These are phyloP conservation scores for Xylariaceae sp. DNA, from an alignment of 2,329 filamentous ascomycete species.

Conservation along the genomic window DNA sequence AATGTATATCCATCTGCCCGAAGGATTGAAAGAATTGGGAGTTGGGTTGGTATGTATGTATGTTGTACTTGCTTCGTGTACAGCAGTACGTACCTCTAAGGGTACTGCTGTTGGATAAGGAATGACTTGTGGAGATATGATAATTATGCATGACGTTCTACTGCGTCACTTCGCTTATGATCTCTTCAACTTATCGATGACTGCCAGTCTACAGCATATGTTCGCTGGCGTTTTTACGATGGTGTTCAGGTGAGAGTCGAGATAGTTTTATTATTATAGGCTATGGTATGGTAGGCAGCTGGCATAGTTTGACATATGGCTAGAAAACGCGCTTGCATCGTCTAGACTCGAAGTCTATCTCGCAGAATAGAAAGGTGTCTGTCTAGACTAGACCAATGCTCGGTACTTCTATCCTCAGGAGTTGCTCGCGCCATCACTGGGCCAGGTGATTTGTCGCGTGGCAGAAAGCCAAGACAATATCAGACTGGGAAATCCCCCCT, in stretches of 20 bases:
- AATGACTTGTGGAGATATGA: constrained; percentile 15
- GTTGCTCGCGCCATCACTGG: constrained; percentile 8
- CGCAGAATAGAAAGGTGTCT: neutral
- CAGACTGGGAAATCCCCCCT: constrained; percentile 1
- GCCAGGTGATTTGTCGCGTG: constrained; percentile 20
- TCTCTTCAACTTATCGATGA: no score
- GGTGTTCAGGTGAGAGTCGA: no score
- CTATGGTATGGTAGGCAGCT: no score
- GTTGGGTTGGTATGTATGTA: constrained; percentile 5
- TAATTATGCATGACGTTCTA: constrained; percentile 14
- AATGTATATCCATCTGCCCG: constrained; percentile 11
- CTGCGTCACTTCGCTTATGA: constrained; percentile 16
- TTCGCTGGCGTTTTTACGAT: no score
- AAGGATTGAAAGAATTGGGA: constrained; percentile 15
- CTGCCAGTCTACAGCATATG: neutral
- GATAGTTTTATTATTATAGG: no score
- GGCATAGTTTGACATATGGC: no score
- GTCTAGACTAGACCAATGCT: neutral
- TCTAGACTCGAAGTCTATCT: no score
- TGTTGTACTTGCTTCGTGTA: no score
- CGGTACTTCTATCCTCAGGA: constrained; percentile 3
- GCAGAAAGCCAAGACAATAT: constrained; percentile 17
- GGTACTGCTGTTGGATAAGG: constrained; percentile 14
- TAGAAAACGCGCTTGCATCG: no score
- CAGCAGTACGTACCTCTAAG: no score